A percentile compares a stretch with the other conserved stretches of the same genome.
Evolutionary conservation across 2,329 filamentous ascomycete species (phyloP).

Genomic region (Kalaharituber pfeilii): DNA sequence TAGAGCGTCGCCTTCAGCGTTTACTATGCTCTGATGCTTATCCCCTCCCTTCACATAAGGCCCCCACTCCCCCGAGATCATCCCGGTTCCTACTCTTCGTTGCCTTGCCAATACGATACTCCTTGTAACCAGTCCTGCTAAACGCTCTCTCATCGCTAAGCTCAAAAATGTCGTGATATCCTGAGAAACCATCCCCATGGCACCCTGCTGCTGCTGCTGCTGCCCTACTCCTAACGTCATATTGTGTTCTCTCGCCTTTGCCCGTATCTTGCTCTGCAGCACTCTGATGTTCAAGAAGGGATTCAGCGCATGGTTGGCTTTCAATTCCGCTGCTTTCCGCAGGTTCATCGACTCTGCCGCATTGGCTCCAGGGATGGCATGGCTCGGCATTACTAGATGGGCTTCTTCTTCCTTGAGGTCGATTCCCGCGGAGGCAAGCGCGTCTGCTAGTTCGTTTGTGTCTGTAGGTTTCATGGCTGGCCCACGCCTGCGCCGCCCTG

Average conservation of each 20-base stretch:
- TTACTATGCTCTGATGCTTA: not conserved
- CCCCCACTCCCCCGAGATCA: slow-evolving; percentile 17
- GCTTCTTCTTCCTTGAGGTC: slow-evolving; percentile 23
- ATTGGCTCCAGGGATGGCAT: slow-evolving; percentile 1
- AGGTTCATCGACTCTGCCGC: not conserved
- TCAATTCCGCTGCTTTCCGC: slow-evolving; percentile 12
- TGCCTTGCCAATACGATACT: slow-evolving; percentile 13
- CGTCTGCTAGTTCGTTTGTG: slow-evolving; percentile 22
- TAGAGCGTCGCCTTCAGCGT: not conserved
- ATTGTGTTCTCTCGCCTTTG: slow-evolving; percentile 11
- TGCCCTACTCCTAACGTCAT: not conserved
- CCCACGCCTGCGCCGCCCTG: not conserved
- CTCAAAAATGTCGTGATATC: slow-evolving; percentile 15
- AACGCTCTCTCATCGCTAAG: slow-evolving; percentile 13
- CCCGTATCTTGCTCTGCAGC: slow-evolving; percentile 13
- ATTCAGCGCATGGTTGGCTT: slow-evolving; percentile 14
- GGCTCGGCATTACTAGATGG: slow-evolving; percentile 18
- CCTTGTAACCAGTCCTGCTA: slow-evolving; percentile 14
- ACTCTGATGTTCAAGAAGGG: slow-evolving; percentile 14
- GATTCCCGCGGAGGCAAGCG: slow-evolving; percentile 22
- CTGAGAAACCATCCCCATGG: slow-evolving; percentile 6
- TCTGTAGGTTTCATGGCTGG: slow-evolving; percentile 21
- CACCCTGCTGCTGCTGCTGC: not conserved
- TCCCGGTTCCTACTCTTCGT: slow-evolving; percentile 14
- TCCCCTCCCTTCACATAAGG: slow-evolving; percentile 14